Evolutionary conservation across 345 rosid species (phyloP).

Genomic region (Erysimum cheiranthoides): DNA sequence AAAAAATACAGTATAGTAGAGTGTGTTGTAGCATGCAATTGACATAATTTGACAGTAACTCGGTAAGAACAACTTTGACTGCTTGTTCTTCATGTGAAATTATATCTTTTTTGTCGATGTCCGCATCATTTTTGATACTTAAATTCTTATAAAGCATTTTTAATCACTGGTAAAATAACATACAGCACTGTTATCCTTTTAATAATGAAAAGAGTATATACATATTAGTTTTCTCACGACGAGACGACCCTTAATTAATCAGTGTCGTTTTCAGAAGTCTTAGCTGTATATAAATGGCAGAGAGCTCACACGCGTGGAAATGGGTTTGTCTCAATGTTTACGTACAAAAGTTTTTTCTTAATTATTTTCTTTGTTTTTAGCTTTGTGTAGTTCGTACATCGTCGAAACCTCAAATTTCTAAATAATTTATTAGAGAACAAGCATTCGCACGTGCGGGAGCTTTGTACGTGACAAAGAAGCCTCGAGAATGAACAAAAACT

Average conservation of each 20-base stretch:
- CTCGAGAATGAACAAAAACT: slow-evolving; percentile 31
- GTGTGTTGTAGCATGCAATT: too few species aligned
- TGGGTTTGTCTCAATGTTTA: slow-evolving; percentile 34
- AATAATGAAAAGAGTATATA: neutral
- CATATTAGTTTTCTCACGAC: neutral
- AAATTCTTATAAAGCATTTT: neutral
- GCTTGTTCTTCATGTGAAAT: slow-evolving; percentile 1
- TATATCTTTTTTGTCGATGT: too few species aligned
- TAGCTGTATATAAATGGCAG: slow-evolving; percentile 41
- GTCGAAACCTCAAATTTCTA: slow-evolving; percentile 16
- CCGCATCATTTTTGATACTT: too few species aligned
- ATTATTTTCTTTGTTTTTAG: slow-evolving; percentile 29
- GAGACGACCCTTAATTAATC: slow-evolving; percentile 11
- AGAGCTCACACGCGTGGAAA: slow-evolving; percentile 44
- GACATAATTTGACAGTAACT: neutral
- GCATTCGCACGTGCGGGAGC: slow-evolving; percentile 30
- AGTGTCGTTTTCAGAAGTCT: slow-evolving; percentile 41
- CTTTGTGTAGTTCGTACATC: slow-evolving; percentile 36
- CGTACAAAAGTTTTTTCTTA: slow-evolving; percentile 21
- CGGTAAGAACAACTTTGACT: slow-evolving; percentile 32
- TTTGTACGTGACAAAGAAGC: slow-evolving; percentile 36
- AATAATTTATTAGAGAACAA: slow-evolving; percentile 1
- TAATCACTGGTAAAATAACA: neutral
- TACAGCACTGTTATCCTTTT: neutral
- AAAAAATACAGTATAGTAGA: neutral